Conservation (phyloP, 306 rosid species). For the Dryas octopetala region DNA sequence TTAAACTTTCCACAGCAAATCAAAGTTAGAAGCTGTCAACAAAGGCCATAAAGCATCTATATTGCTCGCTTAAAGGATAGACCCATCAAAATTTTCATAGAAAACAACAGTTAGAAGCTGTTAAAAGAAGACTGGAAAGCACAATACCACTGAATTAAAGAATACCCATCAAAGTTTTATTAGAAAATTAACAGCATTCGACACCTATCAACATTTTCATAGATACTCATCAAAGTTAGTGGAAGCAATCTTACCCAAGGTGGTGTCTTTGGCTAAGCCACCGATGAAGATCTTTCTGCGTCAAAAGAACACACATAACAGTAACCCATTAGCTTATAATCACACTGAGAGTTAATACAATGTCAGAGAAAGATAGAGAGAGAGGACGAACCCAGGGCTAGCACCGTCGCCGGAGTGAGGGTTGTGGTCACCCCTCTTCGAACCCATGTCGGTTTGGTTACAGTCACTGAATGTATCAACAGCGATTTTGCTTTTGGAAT, state of each 20-base stretch:
- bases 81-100: neutral
- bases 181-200: neutral
- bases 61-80: neutral
- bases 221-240: neutral
- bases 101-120: neutral
- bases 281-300: slow-evolving; percentile 84
- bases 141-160: neutral
- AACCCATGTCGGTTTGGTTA: slow-evolving; percentile 41
- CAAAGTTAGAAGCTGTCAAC: neutral
- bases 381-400: slow-evolving; percentile 66
- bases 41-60: neutral
- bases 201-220: too few species aligned
- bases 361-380: neutral
- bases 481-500: neutral
- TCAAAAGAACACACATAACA: neutral
- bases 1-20: neutral
- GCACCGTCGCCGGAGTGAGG: slow-evolving; percentile 79
- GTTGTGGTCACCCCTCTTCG: slow-evolving; percentile 48
- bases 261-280: slow-evolving; percentile 77
- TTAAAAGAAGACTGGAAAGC: neutral
- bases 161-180: neutral
- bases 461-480: neutral
- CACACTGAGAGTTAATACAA: neutral
- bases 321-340: neutral
- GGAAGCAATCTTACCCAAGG: slow-evolving; percentile 40